Percentiles rank a stretch among this genome's conserved stretches.
These are phyloP conservation scores for Leccinum disarticulatum DNA, from an alignment of 768 basidiomycete genomes.

Conservation along the genomic window DNA sequence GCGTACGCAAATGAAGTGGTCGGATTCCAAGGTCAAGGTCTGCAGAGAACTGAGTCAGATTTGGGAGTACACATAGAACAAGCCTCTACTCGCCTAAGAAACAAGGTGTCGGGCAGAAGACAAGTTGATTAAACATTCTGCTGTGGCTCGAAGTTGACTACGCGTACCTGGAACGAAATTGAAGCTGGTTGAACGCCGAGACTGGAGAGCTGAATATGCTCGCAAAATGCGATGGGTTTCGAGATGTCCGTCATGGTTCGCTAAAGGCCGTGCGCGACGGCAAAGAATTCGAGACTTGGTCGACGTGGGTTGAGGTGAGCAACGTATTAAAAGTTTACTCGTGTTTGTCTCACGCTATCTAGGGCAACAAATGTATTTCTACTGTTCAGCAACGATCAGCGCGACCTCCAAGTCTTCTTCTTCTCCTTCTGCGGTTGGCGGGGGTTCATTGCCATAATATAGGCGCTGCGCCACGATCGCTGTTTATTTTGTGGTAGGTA, in stretches of 20 bases:
- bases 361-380: conserved; percentile 19
- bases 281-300: conserved; percentile 13
- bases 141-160: conserved; percentile 30
- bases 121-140: conserved; percentile 19
- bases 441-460: conserved; percentile 70
- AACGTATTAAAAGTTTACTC: conserved; percentile 27
- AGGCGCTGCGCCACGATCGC: conserved; percentile 74
- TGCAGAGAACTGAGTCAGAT: conserved; percentile 30
- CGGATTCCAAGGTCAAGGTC: conserved; percentile 95
- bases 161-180: conserved; percentile 90
- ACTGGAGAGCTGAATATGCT: conserved; percentile 92
- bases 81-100: conserved; percentile 20
- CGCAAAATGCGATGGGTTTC: conserved; percentile 87
- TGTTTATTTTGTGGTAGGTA: conserved; percentile 30
- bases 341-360: conserved; percentile 31
- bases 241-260: conserved; percentile 33
- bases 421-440: conserved; percentile 46
- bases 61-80: not conserved
- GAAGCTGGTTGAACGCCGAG: conserved; percentile 94
- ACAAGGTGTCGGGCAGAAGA: not conserved
- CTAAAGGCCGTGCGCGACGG: conserved; percentile 15
- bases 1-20: conserved; percentile 97
- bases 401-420: conserved; percentile 74
- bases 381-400: conserved; percentile 62
- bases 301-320: conserved; percentile 24